Evolutionary conservation across 2,329 filamentous ascomycete genomes (phyloP).

Genomic region (Beauveria pseudobassiana): DNA sequence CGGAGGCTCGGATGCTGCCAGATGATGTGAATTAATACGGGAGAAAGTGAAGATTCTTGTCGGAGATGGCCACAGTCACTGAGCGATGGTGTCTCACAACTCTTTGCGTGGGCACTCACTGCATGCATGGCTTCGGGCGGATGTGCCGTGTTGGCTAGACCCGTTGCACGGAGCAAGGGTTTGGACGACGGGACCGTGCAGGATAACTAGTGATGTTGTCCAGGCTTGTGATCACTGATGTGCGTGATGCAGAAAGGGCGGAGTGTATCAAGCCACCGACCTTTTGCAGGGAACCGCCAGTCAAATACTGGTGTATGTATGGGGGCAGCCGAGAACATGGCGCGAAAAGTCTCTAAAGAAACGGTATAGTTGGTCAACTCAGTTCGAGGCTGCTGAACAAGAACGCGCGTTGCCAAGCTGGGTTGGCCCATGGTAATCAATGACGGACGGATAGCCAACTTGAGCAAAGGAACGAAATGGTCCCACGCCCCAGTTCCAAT

Average conservation of each 20-base stretch:
- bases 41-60: background rate
- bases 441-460: background rate
- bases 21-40: too few species aligned
- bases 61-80: too few species aligned
- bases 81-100: background rate
- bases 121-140: background rate
- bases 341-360: background rate
- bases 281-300: background rate
- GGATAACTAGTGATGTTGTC: background rate
- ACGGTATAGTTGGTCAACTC: background rate
- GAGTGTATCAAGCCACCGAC: background rate
- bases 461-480: background rate
- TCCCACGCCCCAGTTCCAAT: background rate
- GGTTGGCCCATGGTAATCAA: background rate
- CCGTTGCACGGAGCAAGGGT: background rate
- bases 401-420: background rate
- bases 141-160: background rate
- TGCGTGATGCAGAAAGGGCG: background rate
- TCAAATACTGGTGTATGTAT: background rate
- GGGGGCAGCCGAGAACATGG: background rate
- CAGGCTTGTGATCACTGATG: background rate
- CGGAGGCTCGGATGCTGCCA: too few species aligned
- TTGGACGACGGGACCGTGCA: background rate
- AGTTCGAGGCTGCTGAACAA: background rate
- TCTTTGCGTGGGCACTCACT: background rate